Base-by-base conservation (phyloP, 768 basidiomycete species). In the Phaffia australis region DNA sequence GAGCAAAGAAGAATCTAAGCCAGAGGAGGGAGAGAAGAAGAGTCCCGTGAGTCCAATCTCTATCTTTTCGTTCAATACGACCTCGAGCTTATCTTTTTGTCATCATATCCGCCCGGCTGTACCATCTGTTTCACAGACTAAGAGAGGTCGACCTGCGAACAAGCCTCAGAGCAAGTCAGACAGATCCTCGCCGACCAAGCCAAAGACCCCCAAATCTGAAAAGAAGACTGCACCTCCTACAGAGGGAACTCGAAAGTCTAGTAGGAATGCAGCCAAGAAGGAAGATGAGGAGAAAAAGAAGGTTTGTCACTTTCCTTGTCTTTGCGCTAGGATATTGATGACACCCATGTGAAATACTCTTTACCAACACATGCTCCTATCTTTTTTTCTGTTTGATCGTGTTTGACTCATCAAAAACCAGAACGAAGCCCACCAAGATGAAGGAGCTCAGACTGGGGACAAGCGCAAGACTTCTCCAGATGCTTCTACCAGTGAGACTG, bases 391-490 rank as follows among this genome's bases (percentile, higher is more conserved):
- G 14, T 35, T 52, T 8, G n/a, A 32, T 51, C 52, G 50, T n/a
- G 23, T 48, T 21, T 25, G 6, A 9, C 18, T 14, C 18, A 18
- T 18, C 16, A 21, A n/a, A 18, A 29, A 21, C 4, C 9, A 42
- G 59, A 25, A 60, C 21, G 51, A n/a, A 21, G 51, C 27, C 51
- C 27, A 8, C 18, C 3, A 27, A 7, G n/a, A 52, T 6, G 21
- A 21, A 4, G 21, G 27, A 16, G 51, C 51, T 52, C 21, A 27
- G n/a, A 25, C 59, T 19, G 59, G 59, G 25, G 59, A 60, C n/a
- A 60, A 60, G 59, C 59, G 59, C 19, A 60, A 60, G 59, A 11
- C 35, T 42, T 25, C 42, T 21, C 58, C 58, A 3, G 32, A 56
- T 0, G 30, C 59, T 30, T 16, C 27, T 27, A 66, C 60, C 54